Conservation (phyloP, 805 yeast species). For the Ogataea trehalophila region DNA sequence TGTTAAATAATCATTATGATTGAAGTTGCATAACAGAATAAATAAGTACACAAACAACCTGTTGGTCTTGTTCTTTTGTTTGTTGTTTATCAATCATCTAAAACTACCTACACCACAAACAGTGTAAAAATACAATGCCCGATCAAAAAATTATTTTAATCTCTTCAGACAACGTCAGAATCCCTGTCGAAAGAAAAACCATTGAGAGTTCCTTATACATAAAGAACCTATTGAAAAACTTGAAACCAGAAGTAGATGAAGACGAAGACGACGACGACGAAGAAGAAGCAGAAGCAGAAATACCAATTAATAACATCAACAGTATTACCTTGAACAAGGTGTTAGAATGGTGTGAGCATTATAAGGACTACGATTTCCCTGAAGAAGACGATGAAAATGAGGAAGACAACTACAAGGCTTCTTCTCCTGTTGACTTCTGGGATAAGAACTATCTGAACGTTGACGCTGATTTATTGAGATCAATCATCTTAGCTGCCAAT, state of each 20-base stretch:
- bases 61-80: background rate
- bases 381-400: conserved; percentile 69
- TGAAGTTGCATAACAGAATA: too few relatives aligned
- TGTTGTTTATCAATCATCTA: background rate
- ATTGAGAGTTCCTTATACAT: conserved; percentile 75
- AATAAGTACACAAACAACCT: background rate
- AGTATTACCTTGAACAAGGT: conserved; percentile 78
- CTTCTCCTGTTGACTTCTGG: conserved; percentile 86
- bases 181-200: conserved; percentile 63
- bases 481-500: conserved; percentile 73
- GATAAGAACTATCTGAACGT: conserved; percentile 85
- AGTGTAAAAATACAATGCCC: background rate
- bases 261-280: conserved; percentile 35
- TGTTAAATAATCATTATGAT: too few relatives aligned
- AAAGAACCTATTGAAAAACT: conserved; percentile 74
- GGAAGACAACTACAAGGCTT: conserved; percentile 42
- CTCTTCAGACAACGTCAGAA: conserved; percentile 55
- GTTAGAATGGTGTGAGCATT: conserved; percentile 88
- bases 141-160: background rate
- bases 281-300: conserved; percentile 53
- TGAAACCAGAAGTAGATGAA: conserved; percentile 17
- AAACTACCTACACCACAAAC: background rate
- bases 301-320: conserved; percentile 81
- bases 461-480: conserved; percentile 75
- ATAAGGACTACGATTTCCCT: conserved; percentile 65